These are phyloP conservation scores for Gynostemma pentaphyllum DNA, from an alignment of 306 rosid species.

Conservation along the genomic window DNA sequence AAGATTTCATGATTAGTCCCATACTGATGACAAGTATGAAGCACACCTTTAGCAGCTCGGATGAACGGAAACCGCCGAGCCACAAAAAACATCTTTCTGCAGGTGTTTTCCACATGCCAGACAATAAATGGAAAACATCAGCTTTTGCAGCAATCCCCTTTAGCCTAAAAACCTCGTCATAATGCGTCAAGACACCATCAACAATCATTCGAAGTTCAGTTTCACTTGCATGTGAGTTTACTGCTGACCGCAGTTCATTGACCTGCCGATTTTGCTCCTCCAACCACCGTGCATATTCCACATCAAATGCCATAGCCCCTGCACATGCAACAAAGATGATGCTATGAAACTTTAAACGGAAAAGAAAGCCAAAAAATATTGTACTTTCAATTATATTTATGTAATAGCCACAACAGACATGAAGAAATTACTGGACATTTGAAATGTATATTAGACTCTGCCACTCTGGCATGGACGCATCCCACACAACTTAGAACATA, in stretches of 20 bases:
- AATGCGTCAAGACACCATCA: constrained; percentile 49
- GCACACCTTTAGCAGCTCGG: constrained; percentile 61
- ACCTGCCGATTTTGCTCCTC: constrained; percentile 61
- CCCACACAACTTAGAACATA: no score
- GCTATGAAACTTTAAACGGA: constrained; percentile 4
- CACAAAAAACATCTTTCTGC: constrained; percentile 71
- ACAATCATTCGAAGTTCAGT: constrained; percentile 66
- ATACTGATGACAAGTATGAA: neutral
- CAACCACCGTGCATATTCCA: constrained; percentile 69
- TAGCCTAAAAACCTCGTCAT: constrained; percentile 51
- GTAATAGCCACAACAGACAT: no score
- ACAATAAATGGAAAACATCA: constrained; percentile 69
- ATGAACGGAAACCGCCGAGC: constrained; percentile 74
- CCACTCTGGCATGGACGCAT: no score
- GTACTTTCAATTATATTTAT: neutral
- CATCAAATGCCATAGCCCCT: constrained; percentile 72
- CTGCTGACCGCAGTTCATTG: constrained; percentile 64
- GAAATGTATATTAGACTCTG: no score
- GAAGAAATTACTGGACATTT: no score
- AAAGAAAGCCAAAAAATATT: neutral
- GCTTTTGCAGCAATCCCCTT: constrained; percentile 61
- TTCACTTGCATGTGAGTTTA: constrained; percentile 62
- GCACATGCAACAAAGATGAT: constrained; percentile 6
- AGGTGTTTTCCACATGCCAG: constrained; percentile 86
- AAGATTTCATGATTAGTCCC: neutral